phyloP scores from a whole-genome alignment of 176 grass and related monocot genomes.

The Triticum urartu region DNA sequence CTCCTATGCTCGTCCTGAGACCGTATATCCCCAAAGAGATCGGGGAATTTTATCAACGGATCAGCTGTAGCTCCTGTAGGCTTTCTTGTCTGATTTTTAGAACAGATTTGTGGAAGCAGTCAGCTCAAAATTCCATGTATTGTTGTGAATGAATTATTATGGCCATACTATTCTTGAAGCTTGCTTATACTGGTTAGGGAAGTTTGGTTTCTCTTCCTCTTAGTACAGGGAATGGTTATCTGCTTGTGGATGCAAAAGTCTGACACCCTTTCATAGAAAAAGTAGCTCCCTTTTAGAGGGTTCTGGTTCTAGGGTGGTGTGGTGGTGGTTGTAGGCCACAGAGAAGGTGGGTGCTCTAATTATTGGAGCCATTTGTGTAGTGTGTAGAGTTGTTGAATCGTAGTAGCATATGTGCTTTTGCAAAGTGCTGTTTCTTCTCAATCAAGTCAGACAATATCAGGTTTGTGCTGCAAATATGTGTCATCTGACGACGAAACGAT shows the following conservation, averaged over 20 bases:
- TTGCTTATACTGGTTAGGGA: neutral
- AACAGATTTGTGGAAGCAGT: neutral
- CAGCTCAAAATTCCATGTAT: conserved; percentile 2
- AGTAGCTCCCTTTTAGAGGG: conserved; percentile 34
- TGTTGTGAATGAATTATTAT: neutral
- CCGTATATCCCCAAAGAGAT: neutral
- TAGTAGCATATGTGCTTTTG: conserved; percentile 3
- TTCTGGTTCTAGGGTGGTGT: conserved; percentile 23
- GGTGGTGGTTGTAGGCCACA: conserved; percentile 45
- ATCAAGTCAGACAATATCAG: neutral
- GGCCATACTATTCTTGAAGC: neutral
- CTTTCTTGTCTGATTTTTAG: neutral
- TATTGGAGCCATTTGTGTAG: conserved; percentile 35
- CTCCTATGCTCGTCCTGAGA: neutral
- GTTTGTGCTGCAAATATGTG: neutral
- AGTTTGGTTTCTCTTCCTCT: neutral
- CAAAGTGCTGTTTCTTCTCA: neutral
- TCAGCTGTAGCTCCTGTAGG: neutral
- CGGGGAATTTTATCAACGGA: neutral
- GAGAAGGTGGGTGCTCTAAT: conserved; percentile 51
- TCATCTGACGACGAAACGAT: neutral
- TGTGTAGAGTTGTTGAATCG: conserved; percentile 40
- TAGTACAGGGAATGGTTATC: neutral
- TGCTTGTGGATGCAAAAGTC: conserved; percentile 41
- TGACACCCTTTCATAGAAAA: conserved; percentile 29